A percentile compares a stretch with the other conserved stretches of the same genome.
Evolutionary conservation across 2,329 filamentous ascomycete genomes (phyloP).

Genomic region (Waltergamsia citrina): DNA sequence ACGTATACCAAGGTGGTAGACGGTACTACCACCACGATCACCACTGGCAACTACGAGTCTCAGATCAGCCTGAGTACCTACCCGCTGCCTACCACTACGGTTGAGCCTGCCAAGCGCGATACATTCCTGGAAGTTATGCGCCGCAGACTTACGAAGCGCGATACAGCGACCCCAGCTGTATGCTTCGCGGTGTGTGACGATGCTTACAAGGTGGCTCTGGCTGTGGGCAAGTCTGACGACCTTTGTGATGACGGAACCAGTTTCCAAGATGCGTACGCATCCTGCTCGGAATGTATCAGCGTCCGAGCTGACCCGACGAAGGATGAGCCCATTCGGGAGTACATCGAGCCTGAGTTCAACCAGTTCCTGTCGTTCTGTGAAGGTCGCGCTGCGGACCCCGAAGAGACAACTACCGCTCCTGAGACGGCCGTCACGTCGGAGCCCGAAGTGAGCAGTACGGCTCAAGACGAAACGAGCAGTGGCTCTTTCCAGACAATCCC

Average conservation of each 20-base stretch:
- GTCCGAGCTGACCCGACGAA: conserved; percentile 9
- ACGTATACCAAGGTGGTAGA: conserved; percentile 23
- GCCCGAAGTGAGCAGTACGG: conserved; percentile 12
- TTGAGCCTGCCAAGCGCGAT: background rate
- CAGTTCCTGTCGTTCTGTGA: conserved; percentile 39
- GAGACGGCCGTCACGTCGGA: conserved; percentile 14
- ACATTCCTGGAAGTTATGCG: background rate
- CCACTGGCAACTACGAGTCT: conserved; percentile 46
- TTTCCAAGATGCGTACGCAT: conserved; percentile 24
- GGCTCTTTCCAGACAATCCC: conserved; percentile 11
- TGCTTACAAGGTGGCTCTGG: conserved; percentile 33
- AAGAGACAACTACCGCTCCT: conserved; percentile 6
- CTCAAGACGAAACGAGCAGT: conserved; percentile 13
- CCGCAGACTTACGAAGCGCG: conserved; percentile 27
- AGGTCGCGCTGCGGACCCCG: conserved; percentile 10
- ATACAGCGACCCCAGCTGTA: conserved; percentile 25
- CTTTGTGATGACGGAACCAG: conserved; percentile 34
- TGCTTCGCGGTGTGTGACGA: conserved; percentile 48
- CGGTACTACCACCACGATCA: conserved; percentile 30
- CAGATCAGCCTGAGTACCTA: conserved; percentile 34
- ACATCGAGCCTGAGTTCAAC: conserved; percentile 25
- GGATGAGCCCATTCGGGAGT: conserved; percentile 18
- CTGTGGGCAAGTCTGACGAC: conserved; percentile 31
- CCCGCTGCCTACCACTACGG: conserved; percentile 11
- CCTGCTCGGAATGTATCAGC: conserved; percentile 37